Evolutionary conservation across 2,329 filamentous ascomycete species (phyloP).

Genomic region (Paramyrothecium sp.): DNA sequence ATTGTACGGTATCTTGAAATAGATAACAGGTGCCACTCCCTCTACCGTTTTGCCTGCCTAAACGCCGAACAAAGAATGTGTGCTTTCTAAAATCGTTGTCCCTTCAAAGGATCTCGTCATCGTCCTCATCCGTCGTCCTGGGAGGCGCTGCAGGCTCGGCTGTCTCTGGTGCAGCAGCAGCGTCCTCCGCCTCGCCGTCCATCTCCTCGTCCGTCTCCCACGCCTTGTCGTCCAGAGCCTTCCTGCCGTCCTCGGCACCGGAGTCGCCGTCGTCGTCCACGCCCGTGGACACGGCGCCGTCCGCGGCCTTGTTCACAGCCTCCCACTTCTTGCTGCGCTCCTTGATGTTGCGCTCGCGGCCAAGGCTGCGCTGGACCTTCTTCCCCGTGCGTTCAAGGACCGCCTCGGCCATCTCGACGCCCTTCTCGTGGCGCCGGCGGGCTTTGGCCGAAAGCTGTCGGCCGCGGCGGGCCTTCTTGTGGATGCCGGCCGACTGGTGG

Average conservation of each 20-base stretch:
- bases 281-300: slow-evolving; percentile 11
- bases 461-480: slow-evolving; percentile 61
- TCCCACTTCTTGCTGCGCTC: slow-evolving; percentile 55
- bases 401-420: slow-evolving; percentile 57
- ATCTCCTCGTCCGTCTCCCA: slow-evolving; percentile 35
- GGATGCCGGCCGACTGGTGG: slow-evolving; percentile 64
- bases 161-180: slow-evolving; percentile 7
- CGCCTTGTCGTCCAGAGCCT: slow-evolving; percentile 14
- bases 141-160: slow-evolving; percentile 6
- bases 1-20: neutral
- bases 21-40: neutral
- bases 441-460: slow-evolving; percentile 56
- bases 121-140: slow-evolving; percentile 23
- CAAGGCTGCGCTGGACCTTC: slow-evolving; percentile 56
- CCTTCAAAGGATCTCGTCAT: slow-evolving; percentile 29
- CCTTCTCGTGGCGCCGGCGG: slow-evolving; percentile 54
- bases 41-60: slow-evolving; percentile 20
- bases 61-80: slow-evolving; percentile 19
- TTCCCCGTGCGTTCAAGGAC: slow-evolving; percentile 56
- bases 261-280: slow-evolving; percentile 14
- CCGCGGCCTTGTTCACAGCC: slow-evolving; percentile 48
- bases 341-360: slow-evolving; percentile 44
- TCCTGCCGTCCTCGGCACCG: slow-evolving; percentile 12
- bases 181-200: slow-evolving; percentile 15
- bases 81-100: slow-evolving; percentile 5